These are phyloP conservation scores for Albizia julibrissin DNA, from an alignment of 306 rosid genomes.

Conservation along the genomic window DNA sequence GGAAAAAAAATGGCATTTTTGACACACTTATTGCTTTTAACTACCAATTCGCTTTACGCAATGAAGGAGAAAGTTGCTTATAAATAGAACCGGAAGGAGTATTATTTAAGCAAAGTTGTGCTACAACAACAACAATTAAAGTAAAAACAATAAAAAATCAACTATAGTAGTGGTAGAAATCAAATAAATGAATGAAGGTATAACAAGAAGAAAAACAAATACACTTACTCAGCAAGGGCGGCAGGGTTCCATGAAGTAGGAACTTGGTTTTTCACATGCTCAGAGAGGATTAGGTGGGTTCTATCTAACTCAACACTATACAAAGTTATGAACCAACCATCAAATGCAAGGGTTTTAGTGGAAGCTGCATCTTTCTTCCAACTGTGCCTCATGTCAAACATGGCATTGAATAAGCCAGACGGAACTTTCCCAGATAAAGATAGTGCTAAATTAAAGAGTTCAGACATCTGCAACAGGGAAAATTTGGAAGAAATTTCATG, in stretches of 20 bases:
- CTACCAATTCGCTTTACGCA: too few species aligned
- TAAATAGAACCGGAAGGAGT: too few species aligned
- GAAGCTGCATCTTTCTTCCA: slow-evolving; percentile 69
- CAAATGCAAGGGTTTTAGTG: slow-evolving; percentile 52
- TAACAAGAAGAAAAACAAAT: not conserved
- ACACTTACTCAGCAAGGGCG: slow-evolving; percentile 66
- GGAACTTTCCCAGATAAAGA: slow-evolving; percentile 60
- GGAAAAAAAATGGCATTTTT: too few species aligned
- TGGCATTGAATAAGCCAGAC: slow-evolving; percentile 55
- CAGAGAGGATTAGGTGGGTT: slow-evolving; percentile 42
- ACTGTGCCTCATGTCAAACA: slow-evolving; percentile 52
- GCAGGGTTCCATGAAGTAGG: slow-evolving; percentile 71
- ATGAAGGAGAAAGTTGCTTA: too few species aligned
- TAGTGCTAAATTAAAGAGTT: slow-evolving; percentile 49
- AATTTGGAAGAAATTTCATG: not conserved
- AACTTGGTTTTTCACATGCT: slow-evolving; percentile 51
- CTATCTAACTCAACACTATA: slow-evolving; percentile 60
- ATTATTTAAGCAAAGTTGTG: not conserved
- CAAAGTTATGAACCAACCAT: slow-evolving; percentile 62
- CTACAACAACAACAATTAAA: not conserved
- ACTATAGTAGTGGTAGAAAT: not conserved
- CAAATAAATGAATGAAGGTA: not conserved
- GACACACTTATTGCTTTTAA: too few species aligned
- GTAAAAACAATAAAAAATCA: not conserved
- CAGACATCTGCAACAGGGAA: slow-evolving; percentile 56